These are phyloP conservation scores for Ramaria sp. DNA, from an alignment of 768 basidiomycete genomes.

Conservation along the genomic window DNA sequence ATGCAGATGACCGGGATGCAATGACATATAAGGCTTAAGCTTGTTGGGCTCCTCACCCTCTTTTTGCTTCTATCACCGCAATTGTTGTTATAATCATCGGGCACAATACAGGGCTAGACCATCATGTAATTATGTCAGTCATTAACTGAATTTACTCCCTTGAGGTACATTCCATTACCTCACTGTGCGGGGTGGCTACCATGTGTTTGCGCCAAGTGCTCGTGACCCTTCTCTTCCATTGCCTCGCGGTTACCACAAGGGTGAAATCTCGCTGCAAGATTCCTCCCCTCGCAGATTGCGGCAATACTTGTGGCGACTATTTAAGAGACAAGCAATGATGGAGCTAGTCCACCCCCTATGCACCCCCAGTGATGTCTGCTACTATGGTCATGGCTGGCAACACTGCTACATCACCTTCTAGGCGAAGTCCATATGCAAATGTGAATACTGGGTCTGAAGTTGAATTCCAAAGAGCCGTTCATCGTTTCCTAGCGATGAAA, in stretches of 20 bases:
- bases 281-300: not conserved
- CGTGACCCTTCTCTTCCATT: not conserved
- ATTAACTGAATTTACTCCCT: not conserved
- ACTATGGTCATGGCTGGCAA: not conserved
- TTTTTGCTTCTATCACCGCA: not conserved
- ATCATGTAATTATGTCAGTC: not conserved
- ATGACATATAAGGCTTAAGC: slow-evolving; percentile 30
- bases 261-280: not conserved
- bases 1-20: slow-evolving; percentile 72
- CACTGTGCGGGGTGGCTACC: not conserved
- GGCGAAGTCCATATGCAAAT: not conserved
- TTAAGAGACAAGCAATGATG: not conserved
- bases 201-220: not conserved
- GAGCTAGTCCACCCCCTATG: not conserved
- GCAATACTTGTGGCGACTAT: not conserved
- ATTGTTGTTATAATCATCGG: not conserved
- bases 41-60: not conserved
- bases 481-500: slow-evolving; percentile 40
- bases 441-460: not conserved
- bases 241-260: not conserved
- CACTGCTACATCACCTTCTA: not conserved
- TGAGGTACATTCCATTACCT: not conserved
- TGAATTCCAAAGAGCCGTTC: slow-evolving; percentile 5
- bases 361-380: not conserved
- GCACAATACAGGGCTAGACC: not conserved